phyloP scores from a whole-genome alignment of 2,329 filamentous ascomycete genomes.

The Ophiostoma australiae region DNA sequence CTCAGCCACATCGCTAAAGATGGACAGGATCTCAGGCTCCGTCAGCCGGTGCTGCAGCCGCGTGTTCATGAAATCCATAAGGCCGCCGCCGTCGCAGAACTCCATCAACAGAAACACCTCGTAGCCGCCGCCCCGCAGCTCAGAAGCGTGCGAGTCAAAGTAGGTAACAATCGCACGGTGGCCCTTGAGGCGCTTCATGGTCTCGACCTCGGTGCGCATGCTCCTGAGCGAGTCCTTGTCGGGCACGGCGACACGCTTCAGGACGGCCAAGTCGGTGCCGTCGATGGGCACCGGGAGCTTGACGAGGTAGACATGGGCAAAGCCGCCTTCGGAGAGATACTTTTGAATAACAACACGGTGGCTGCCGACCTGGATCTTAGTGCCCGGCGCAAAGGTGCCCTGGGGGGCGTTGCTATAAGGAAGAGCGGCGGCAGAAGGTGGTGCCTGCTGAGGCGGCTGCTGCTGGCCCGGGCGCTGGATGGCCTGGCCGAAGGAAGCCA shows the following conservation, averaged over 20 bases:
- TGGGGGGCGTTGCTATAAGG: slow-evolving; percentile 44
- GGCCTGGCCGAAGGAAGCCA: slow-evolving; percentile 27
- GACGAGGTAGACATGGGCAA: slow-evolving; percentile 97
- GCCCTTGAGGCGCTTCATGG: slow-evolving; percentile 98
- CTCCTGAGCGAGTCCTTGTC: slow-evolving; percentile 91
- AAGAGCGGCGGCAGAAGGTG: background rate
- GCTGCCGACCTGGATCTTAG: slow-evolving; percentile 91
- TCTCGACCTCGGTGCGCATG: slow-evolving; percentile 98
- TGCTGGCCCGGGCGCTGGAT: slow-evolving; percentile 30
- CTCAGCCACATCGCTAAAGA: slow-evolving; percentile 93
- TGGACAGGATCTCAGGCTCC: slow-evolving; percentile 94
- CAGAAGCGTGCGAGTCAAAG: slow-evolving; percentile 95
- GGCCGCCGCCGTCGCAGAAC: slow-evolving; percentile 85
- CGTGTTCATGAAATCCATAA: slow-evolving; percentile 99
- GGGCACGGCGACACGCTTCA: slow-evolving; percentile 93
- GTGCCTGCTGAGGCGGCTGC: background rate
- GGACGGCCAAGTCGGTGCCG: slow-evolving; percentile 73
- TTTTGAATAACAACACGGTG: slow-evolving; percentile 93
- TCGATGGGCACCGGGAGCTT: slow-evolving; percentile 72
- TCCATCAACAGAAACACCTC: slow-evolving; percentile 99
- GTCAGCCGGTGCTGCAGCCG: slow-evolving; percentile 92
- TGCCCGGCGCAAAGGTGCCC: slow-evolving; percentile 87
- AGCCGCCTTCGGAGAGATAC: slow-evolving; percentile 96
- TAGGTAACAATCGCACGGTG: slow-evolving; percentile 96
- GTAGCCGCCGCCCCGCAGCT: slow-evolving; percentile 86